These are phyloP conservation scores for Lycium ferocissimum DNA, from an alignment of 257 asterid genomes.

Conservation along the genomic window DNA sequence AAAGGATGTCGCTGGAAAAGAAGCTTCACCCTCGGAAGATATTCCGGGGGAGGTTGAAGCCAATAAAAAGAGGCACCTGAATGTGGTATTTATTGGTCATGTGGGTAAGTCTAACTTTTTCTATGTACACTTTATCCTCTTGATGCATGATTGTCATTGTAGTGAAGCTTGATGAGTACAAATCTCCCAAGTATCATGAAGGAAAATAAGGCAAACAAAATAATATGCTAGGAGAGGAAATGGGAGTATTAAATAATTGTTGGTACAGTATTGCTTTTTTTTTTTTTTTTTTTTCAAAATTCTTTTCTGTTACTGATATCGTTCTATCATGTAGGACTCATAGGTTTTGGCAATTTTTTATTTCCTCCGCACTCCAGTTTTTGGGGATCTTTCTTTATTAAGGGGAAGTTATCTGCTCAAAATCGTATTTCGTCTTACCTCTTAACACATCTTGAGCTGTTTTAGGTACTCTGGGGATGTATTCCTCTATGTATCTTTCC, in stretches of 20 bases:
- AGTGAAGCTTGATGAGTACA: background rate
- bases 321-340: background rate
- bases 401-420: background rate
- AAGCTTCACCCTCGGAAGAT: slow-evolving; percentile 26
- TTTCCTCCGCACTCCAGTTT: background rate
- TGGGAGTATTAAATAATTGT: background rate
- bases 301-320: background rate
- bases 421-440: background rate
- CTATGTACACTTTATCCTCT: background rate
- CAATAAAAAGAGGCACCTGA: slow-evolving; percentile 77
- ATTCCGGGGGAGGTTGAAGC: slow-evolving; percentile 44
- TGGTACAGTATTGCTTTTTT: slow-evolving; percentile 14
- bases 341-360: background rate
- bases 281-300: background rate
- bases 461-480: background rate
- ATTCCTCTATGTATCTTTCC: background rate
- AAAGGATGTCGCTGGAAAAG: slow-evolving; percentile 24
- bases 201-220: background rate
- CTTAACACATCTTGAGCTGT: background rate
- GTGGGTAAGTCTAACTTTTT: slow-evolving; percentile 67
- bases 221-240: background rate
- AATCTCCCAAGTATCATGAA: background rate
- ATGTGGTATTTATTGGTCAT: slow-evolving; percentile 96
- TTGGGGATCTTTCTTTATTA: slow-evolving; percentile 6
- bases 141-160: background rate